phyloP scores from a whole-genome alignment of 2,329 filamentous ascomycete species.

The Colletotrichum ledebouriae region DNA sequence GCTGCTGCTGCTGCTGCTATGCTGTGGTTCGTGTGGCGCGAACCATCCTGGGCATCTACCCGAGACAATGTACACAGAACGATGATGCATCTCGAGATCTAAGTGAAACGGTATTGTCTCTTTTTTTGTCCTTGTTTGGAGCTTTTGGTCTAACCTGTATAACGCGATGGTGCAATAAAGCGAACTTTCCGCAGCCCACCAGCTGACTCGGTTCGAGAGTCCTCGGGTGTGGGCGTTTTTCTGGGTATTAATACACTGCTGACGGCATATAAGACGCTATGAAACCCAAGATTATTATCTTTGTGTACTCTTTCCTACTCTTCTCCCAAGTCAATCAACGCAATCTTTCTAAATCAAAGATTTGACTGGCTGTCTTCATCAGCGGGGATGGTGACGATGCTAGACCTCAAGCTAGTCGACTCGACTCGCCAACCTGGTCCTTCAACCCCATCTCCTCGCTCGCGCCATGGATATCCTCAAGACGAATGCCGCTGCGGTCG shows the following conservation, averaged over 20 bases:
- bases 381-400: background rate
- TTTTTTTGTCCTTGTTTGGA: background rate
- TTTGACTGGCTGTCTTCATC: no score
- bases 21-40: background rate
- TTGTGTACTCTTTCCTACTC: no score
- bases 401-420: constrained; percentile 37
- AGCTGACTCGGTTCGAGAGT: no score
- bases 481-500: constrained; percentile 82
- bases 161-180: no score
- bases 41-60: background rate
- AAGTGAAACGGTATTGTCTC: background rate
- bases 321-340: no score
- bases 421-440: constrained; percentile 31
- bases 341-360: no score
- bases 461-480: constrained; percentile 66
- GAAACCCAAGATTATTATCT: no score
- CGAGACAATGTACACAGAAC: constrained; percentile 8
- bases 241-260: no score
- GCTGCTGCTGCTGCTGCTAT: background rate
- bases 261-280: no score
- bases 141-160: no score
- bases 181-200: no score
- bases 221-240: no score
- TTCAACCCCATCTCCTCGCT: constrained; percentile 50
- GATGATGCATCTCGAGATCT: constrained; percentile 9